phyloP scores from a whole-genome alignment of 2,329 filamentous ascomycete genomes.

The Aspergillus awamori region DNA sequence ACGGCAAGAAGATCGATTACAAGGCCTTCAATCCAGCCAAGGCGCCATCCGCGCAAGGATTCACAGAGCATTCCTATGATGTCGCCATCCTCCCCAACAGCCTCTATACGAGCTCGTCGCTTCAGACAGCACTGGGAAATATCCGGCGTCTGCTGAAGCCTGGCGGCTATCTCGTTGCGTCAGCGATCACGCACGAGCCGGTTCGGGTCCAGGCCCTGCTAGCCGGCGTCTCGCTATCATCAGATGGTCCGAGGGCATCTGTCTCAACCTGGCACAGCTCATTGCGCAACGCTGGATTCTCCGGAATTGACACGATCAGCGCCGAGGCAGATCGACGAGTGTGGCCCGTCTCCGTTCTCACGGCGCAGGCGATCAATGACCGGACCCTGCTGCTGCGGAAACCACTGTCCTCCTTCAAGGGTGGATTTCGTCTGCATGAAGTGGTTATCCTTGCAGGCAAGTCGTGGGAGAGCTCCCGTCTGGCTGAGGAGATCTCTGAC shows the following conservation, averaged over 20 bases:
- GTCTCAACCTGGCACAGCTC: conserved; percentile 11
- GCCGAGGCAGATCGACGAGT: neutral
- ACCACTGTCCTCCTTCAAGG: conserved; percentile 24
- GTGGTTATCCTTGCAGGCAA: conserved; percentile 10
- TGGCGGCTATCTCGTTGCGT: conserved; percentile 39
- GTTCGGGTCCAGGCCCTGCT: neutral
- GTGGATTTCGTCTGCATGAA: neutral
- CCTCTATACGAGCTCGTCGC: conserved; percentile 41
- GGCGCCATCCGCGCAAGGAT: conserved; percentile 37
- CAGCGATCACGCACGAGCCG: neutral
- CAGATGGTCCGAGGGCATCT: too few species aligned
- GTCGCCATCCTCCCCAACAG: conserved; percentile 44
- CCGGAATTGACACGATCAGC: conserved; percentile 20
- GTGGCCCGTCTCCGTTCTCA: conserved; percentile 30
- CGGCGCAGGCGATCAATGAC: conserved; percentile 39
- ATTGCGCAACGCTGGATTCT: conserved; percentile 13
- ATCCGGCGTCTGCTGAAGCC: conserved; percentile 43
- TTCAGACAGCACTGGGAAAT: conserved; percentile 33
- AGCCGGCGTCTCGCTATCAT: neutral
- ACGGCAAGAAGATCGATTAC: conserved; percentile 32
- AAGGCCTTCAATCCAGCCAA: conserved; percentile 35
- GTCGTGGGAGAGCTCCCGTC: neutral
- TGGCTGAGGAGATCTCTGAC: neutral
- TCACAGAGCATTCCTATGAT: conserved; percentile 34
- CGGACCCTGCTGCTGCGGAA: conserved; percentile 29